A percentile compares a stretch with the other conserved stretches of the same genome.
phyloP scores from a whole-genome alignment of 169 alveolate genomes.

The Perkinsus marinus region DNA sequence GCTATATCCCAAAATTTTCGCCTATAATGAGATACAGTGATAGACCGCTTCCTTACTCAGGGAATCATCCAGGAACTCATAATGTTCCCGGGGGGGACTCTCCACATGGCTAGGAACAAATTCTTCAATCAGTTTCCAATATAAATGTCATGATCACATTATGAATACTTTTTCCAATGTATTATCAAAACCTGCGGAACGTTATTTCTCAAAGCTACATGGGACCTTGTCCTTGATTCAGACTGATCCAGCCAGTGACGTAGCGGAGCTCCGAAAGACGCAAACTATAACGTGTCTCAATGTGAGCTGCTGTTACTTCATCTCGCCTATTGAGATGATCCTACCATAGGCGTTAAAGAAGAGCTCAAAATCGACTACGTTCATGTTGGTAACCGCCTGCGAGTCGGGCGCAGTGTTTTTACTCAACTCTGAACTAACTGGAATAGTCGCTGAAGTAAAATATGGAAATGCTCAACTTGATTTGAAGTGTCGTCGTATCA shows the following conservation, averaged over 20 bases:
- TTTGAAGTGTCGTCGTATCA: not conserved
- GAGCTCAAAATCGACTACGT: not conserved
- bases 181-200: too few species aligned
- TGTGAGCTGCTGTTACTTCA: not conserved
- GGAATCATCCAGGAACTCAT: too few species aligned
- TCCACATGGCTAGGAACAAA: too few species aligned
- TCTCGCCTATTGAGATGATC: not conserved
- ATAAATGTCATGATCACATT: too few species aligned
- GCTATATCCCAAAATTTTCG: too few species aligned
- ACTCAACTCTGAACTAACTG: conserved; percentile 4
- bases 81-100: too few species aligned
- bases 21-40: too few species aligned
- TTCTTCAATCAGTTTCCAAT: too few species aligned
- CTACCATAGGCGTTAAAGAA: not conserved
- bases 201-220: too few species aligned
- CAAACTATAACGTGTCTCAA: not conserved
- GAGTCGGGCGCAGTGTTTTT: conserved; percentile 5
- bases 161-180: too few species aligned
- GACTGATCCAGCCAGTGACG: not conserved
- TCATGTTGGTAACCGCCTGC: conserved; percentile 20
- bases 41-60: too few species aligned
- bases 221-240: not conserved
- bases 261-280: not conserved
- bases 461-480: not conserved
- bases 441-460: not conserved